Conservation (phyloP, 2,329 filamentous ascomycete species). For the Anthostomella pinea region DNA sequence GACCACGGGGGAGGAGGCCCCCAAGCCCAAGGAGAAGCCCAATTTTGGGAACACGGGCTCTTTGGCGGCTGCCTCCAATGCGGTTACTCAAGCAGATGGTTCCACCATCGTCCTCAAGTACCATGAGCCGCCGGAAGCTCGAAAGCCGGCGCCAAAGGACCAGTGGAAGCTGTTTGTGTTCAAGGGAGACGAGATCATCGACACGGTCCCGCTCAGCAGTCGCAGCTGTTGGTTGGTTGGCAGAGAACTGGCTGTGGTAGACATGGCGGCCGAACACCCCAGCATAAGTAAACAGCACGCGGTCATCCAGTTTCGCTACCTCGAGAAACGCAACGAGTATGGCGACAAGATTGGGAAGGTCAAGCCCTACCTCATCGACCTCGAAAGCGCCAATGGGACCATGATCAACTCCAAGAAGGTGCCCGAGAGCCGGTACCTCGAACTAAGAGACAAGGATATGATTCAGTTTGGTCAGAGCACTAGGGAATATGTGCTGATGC, state of each 20-base stretch:
- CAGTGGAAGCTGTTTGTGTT: constrained; percentile 92
- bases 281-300: constrained; percentile 96
- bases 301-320: constrained; percentile 86
- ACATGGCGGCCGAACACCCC: constrained; percentile 82
- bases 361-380: constrained; percentile 85
- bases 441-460: constrained; percentile 85
- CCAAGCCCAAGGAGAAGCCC: constrained; percentile 75
- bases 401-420: constrained; percentile 72
- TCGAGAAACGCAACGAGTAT: constrained; percentile 80
- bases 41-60: constrained; percentile 81
- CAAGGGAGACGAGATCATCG: constrained; percentile 75
- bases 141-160: constrained; percentile 76
- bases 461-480: constrained; percentile 83
- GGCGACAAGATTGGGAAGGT: constrained; percentile 79
- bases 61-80: constrained; percentile 84
- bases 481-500: constrained; percentile 94
- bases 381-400: constrained; percentile 92
- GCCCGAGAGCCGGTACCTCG: constrained; percentile 75
- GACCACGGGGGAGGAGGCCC: constrained; percentile 47
- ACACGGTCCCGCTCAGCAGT: constrained; percentile 72
- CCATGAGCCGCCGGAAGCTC: constrained; percentile 88
- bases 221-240: constrained; percentile 92
- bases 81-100: constrained; percentile 67
- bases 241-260: constrained; percentile 74
- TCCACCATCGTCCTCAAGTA: constrained; percentile 85